phyloP scores from a whole-genome alignment of 148 eudicot genomes.

The Rhododendron williamsianum region DNA sequence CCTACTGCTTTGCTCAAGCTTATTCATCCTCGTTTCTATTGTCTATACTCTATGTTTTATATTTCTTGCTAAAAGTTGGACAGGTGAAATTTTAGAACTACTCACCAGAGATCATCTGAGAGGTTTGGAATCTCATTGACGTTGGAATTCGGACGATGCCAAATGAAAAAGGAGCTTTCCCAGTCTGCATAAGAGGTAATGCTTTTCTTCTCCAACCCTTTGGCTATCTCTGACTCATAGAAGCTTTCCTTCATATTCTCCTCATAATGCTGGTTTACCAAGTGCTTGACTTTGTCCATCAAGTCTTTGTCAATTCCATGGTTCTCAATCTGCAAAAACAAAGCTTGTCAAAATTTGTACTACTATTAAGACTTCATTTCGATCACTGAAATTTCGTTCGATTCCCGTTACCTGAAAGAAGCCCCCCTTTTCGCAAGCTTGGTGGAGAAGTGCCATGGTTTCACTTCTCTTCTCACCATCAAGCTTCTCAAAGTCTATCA shows the following conservation, averaged over 20 bases:
- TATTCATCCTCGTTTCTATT: background rate
- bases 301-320: constrained; percentile 57
- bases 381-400: background rate
- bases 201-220: constrained; percentile 33
- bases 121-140: constrained; percentile 37
- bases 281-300: constrained; percentile 59
- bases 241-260: constrained; percentile 53
- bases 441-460: constrained; percentile 66
- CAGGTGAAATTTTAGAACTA: background rate
- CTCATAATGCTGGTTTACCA: constrained; percentile 57
- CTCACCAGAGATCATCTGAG: constrained; percentile 55
- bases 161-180: constrained; percentile 66
- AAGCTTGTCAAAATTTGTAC: background rate
- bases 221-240: constrained; percentile 45
- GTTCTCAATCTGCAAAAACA: constrained; percentile 60
- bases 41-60: background rate
- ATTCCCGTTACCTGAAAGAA: constrained; percentile 56
- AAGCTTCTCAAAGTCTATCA: constrained; percentile 64
- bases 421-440: constrained; percentile 82
- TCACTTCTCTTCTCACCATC: constrained; percentile 54
- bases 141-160: constrained; percentile 69
- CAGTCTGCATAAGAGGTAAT: constrained; percentile 44
- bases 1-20: background rate
- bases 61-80: background rate
- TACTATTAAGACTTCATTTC: background rate